Evolutionary conservation across 2,329 filamentous ascomycete species (phyloP).

Genomic region (Colletotrichum cordylinicola): DNA sequence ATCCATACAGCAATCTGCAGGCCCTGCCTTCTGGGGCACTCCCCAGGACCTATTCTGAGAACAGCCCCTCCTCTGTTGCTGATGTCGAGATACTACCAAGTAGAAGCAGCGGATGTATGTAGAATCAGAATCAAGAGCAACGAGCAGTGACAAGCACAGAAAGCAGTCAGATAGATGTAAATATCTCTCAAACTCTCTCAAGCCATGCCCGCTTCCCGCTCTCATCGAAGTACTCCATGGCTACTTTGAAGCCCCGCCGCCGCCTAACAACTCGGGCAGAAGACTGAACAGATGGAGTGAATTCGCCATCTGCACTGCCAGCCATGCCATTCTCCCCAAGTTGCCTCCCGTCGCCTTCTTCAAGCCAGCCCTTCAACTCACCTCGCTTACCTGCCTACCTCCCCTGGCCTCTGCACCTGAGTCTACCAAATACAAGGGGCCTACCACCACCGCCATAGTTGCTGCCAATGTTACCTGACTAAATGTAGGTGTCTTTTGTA

Average conservation of each 20-base stretch:
- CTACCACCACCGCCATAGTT: background rate
- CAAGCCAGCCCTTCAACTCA: background rate
- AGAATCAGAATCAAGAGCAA: background rate
- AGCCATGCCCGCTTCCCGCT: background rate
- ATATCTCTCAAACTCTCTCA: background rate
- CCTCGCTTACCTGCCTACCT: background rate
- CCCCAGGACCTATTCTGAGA: background rate
- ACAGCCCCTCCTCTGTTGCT: background rate
- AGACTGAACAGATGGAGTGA: background rate
- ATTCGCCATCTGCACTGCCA: conserved; percentile 15
- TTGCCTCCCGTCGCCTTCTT: background rate
- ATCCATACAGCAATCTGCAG: background rate
- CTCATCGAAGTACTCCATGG: background rate
- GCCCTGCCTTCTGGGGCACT: background rate
- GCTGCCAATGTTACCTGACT: background rate
- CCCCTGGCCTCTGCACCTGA: background rate
- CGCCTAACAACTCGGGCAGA: background rate
- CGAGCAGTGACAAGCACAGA: background rate
- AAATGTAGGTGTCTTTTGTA: background rate
- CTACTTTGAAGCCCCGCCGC: conserved; percentile 6
- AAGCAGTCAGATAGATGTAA: background rate
- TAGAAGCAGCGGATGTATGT: background rate
- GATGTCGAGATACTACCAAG: background rate
- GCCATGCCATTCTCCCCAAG: background rate
- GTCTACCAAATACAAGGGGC: background rate